Percentiles rank a stretch among this genome's conserved stretches.
These are phyloP conservation scores for Aspergillus pseudoglaucus DNA, from an alignment of 2,329 filamentous ascomycete genomes.

Conservation along the genomic window DNA sequence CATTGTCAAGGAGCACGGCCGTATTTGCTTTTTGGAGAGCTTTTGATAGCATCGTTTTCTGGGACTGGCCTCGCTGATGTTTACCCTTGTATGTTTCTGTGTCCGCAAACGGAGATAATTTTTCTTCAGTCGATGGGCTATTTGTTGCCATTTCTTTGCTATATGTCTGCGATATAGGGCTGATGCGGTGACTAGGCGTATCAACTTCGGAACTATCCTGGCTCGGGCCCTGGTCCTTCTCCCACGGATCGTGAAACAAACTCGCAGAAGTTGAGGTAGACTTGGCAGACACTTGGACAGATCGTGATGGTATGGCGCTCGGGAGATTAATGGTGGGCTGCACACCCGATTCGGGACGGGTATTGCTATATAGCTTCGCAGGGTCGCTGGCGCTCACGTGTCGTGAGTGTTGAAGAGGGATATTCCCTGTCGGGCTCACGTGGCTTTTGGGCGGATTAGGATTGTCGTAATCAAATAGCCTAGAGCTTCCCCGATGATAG, in stretches of 20 bases:
- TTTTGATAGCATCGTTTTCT: slow-evolving; percentile 95
- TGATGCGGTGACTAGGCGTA: slow-evolving; percentile 2
- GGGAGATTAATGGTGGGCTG: background rate
- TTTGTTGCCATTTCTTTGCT: slow-evolving; percentile 11
- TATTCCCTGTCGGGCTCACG: slow-evolving; percentile 9
- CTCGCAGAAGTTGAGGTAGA: slow-evolving; percentile 1
- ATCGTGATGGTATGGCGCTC: background rate
- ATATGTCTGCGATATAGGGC: slow-evolving; percentile 4
- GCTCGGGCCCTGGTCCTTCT: background rate
- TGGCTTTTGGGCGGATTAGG: slow-evolving; percentile 7
- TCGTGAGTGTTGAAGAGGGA: slow-evolving; percentile 1
- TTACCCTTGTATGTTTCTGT: slow-evolving; percentile 21
- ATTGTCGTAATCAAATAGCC: slow-evolving; percentile 13
- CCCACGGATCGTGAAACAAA: slow-evolving; percentile 10
- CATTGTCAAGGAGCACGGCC: slow-evolving; percentile 91
- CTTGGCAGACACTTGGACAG: slow-evolving; percentile 15
- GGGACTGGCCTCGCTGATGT: slow-evolving; percentile 52
- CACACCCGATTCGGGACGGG: background rate
- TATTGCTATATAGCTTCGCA: background rate
- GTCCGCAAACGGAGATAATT: slow-evolving; percentile 18
- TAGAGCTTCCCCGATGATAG: slow-evolving; percentile 19
- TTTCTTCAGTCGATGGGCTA: slow-evolving; percentile 18
- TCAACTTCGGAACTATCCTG: background rate
- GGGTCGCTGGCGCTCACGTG: background rate
- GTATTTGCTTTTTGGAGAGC: slow-evolving; percentile 93